phyloP scores from a whole-genome alignment of 208 protist genomes.

The Leishmania amazonensis region DNA sequence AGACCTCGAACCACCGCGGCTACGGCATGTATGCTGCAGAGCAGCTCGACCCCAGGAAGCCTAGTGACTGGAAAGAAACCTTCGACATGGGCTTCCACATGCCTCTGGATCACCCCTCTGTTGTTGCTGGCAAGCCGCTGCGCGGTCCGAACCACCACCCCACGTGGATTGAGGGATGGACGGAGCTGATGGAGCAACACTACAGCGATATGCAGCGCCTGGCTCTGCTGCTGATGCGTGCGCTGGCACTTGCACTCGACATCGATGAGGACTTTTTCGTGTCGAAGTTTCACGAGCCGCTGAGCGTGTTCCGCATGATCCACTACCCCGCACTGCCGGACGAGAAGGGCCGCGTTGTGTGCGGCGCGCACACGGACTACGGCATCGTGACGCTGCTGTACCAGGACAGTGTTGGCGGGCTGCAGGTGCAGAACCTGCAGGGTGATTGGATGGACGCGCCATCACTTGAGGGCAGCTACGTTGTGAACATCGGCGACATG shows the following conservation, averaged over 20 bases:
- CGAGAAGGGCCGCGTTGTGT: slow-evolving; percentile 50
- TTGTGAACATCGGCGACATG: slow-evolving; percentile 92
- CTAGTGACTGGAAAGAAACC: slow-evolving; percentile 70
- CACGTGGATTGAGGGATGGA: slow-evolving; percentile 46
- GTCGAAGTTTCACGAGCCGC: slow-evolving; percentile 60
- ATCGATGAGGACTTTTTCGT: slow-evolving; percentile 60
- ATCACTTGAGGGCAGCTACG: slow-evolving; percentile 60
- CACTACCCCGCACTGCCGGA: slow-evolving; percentile 66
- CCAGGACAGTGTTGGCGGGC: slow-evolving; percentile 58
- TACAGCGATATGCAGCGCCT: slow-evolving; percentile 61
- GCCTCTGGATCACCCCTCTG: slow-evolving; percentile 53
- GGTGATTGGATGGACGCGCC: slow-evolving; percentile 73
- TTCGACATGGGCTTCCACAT: slow-evolving; percentile 75
- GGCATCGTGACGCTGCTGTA: slow-evolving; percentile 83
- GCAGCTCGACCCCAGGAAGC: slow-evolving; percentile 54
- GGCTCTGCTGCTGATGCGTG: slow-evolving; percentile 56
- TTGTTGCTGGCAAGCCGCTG: slow-evolving; percentile 61
- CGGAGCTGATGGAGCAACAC: slow-evolving; percentile 62
- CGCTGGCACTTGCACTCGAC: slow-evolving; percentile 60
- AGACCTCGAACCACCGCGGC: slow-evolving; percentile 58
- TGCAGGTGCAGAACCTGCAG: slow-evolving; percentile 61
- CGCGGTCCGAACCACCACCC: slow-evolving; percentile 71
- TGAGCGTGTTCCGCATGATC: slow-evolving; percentile 80
- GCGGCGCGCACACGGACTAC: slow-evolving; percentile 83
- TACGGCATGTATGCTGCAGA: slow-evolving; percentile 58